Conservation (phyloP, 352 stramenopile species). For the Pythium myriotylum region DNA sequence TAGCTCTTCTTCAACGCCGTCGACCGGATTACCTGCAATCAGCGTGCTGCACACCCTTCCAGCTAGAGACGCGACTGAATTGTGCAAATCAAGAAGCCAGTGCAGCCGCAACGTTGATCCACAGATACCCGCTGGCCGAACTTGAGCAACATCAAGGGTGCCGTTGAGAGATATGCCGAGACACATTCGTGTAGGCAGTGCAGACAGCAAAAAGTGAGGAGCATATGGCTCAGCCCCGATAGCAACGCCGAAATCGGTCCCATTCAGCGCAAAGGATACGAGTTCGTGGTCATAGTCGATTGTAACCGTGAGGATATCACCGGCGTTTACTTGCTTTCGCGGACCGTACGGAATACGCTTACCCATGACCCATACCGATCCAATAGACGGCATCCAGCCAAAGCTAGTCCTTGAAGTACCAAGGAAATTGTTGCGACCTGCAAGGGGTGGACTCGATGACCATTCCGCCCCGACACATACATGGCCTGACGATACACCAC, state of each 20-base stretch:
- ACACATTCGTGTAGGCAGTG: conserved; percentile 33
- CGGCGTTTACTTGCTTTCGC: conserved; percentile 43
- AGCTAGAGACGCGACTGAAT: conserved; percentile 69
- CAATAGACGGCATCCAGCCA: conserved; percentile 86
- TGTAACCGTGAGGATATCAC: conserved; percentile 74
- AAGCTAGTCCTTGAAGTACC: conserved; percentile 41
- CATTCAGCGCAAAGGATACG: conserved; percentile 77
- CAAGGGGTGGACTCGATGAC: conserved; percentile 14
- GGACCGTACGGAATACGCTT: conserved; percentile 52
- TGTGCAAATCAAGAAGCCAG: conserved; percentile 85
- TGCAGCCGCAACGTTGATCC: conserved; percentile 81
- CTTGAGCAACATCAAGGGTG: conserved; percentile 70
- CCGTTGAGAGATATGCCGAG: conserved; percentile 76
- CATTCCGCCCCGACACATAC: conserved; percentile 80
- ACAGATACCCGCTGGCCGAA: conserved; percentile 68
- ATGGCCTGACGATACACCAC: conserved; percentile 67
- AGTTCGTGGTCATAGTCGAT: conserved; percentile 80
- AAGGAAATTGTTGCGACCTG: conserved; percentile 1
- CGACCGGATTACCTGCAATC: conserved; percentile 75
- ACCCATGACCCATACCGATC: conserved; percentile 71
- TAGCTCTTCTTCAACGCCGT: conserved; percentile 81
- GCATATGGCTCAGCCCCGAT: conserved; percentile 46
- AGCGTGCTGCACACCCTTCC: conserved; percentile 69
- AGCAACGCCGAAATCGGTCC: conserved; percentile 53
- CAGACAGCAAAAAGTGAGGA: background rate